Base-by-base conservation (phyloP, 2,329 filamentous ascomycete species). In the Chalaropsis ovoidea region DNA sequence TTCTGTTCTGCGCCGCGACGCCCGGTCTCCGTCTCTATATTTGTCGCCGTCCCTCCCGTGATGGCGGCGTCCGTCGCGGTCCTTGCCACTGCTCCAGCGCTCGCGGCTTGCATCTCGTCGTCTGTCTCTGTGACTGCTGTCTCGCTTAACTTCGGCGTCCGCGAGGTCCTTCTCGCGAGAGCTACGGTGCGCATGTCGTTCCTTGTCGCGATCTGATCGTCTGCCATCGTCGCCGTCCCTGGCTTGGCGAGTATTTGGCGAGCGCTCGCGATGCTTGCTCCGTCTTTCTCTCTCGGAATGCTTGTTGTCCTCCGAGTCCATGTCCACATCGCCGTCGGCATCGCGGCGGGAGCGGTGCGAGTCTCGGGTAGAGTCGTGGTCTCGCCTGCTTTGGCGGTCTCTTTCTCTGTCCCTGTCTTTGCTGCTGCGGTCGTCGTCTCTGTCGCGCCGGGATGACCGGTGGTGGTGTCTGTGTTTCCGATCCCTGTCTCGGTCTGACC, bases 321-420 rank as follows among this genome's bases (percentile, higher is more conserved):
- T 68, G 39, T 15, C 49, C 31, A 58, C 61, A 24, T 69, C 68
- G 5, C 71, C 72, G 35, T 72, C 70, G 22, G 69, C 69, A 24
- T 69, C 71, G 5, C 68, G 70, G 58, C 69, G 72, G 62, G 78
- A 76, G 63, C 77, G 76, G 65, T 80, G 80, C 76, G 58, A 80
- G 79, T 67, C 78, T 77, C 66, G 78, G 74, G 67, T 76, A 76
- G 62, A n/a, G 24, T 39, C 27, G 31, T 49, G 22, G 27, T 58
- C 54, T 31, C 54, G 54, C 7, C 31, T 56, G 31, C n/a, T 22
- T 54, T 58, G 47, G 2, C 39, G 31, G 22, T 45, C 54, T 31
- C 31, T 24, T n/a, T 31, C 42, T 19, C 42, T 45, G 41, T 65
- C 42, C 15, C 42, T 45, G 41, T 65, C 60, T 66, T 75, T 77